Base-by-base conservation (phyloP, 1,284 basidiomycete species). In the Cryptococcus maquisensis region DNA sequence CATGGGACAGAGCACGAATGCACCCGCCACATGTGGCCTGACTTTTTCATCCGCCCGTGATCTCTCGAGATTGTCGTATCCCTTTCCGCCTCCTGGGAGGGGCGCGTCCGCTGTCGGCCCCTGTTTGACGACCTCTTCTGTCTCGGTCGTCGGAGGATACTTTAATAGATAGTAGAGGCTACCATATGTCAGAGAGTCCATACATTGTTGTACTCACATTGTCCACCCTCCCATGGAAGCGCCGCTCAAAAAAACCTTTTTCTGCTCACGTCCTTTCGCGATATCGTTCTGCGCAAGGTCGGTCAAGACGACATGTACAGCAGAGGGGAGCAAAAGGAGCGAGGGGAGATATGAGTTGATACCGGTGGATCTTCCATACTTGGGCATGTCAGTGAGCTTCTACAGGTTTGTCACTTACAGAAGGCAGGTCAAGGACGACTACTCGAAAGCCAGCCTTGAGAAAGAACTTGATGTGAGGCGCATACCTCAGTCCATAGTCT, bases 391-490 rank as follows among this genome's bases (percentile, higher is more conserved):
- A 32, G 28, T 32, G 7, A 16, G 20, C 28, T 37, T 67, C 18
- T 20, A 24, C 21, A 8, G 46, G 10, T 8, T 15, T 26, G 12
- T 16, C 23, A 51, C 79, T 74, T 50, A 80, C 79, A 12, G 73
- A 75, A 2, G 80, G 79, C 37, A 81, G 63, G 60, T 81, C 80
- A 18, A 79, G 76, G 6, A 77, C 67, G 55, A 81, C 77, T 28
- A 80, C 69, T 23, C 80, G 68, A 62, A 80, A 81, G 0, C 79
- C 80, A 4, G 74, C 71, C 52, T 74, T 68, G 45, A 79, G 67
- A 53, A 80, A 78, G 44, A 75, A 69, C 3, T 61, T 60, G 8
- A 77, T 71, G 49, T 80, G 78, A 9, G 77, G 76, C 0, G 73
- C 71, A 45, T 78, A 78, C 36, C 75, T 63, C 63, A 71, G 63